phyloP scores from a whole-genome alignment of 2,329 filamentous ascomycete species.

The Cladosporium sp. region DNA sequence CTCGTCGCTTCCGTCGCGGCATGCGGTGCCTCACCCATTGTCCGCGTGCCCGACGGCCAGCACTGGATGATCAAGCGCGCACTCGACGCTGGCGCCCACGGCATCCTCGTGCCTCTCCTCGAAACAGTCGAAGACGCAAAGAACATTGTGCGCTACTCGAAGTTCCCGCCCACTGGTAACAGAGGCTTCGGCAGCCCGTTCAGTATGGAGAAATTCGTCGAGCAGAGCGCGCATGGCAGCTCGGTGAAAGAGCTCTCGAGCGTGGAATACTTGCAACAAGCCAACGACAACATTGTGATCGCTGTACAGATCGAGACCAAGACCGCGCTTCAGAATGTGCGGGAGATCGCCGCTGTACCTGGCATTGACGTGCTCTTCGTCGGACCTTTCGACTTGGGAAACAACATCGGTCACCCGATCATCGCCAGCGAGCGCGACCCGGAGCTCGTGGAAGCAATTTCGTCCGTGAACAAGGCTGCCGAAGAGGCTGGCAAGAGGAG shows the following conservation, averaged over 20 bases:
- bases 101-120: conserved; percentile 52
- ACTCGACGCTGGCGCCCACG: conserved; percentile 61
- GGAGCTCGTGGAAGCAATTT: conserved; percentile 54
- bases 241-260: conserved; percentile 29
- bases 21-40: conserved; percentile 46
- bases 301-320: conserved; percentile 51
- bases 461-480: conserved; percentile 52
- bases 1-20: conserved; percentile 52
- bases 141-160: conserved; percentile 53
- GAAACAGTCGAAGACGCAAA: conserved; percentile 51
- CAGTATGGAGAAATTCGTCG: conserved; percentile 39
- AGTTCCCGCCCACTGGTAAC: conserved; percentile 57
- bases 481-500: conserved; percentile 54
- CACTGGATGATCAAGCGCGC: conserved; percentile 64
- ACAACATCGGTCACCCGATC: conserved; percentile 57
- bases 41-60: conserved; percentile 56
- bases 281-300: conserved; percentile 55
- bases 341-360: conserved; percentile 53
- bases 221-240: conserved; percentile 13
- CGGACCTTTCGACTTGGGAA: conserved; percentile 58
- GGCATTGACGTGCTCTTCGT: conserved; percentile 57
- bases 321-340: conserved; percentile 42
- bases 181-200: conserved; percentile 60
- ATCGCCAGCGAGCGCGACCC: conserved; percentile 47
- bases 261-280: conserved; percentile 54